Evolutionary conservation across 1,139 yeast species (phyloP).

Genomic region (Geotrichum candidum): DNA sequence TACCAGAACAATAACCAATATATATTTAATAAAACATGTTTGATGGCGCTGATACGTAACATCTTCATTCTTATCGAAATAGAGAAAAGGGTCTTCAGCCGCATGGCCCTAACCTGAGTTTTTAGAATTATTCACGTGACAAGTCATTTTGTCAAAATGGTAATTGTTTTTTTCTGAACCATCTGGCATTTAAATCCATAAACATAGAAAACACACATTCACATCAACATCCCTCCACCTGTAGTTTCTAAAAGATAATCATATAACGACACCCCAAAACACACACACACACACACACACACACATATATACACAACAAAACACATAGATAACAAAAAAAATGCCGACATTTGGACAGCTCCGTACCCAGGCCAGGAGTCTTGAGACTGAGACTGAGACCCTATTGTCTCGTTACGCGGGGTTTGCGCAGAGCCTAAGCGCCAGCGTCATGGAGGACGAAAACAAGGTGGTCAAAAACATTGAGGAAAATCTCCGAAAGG

Average conservation of each 20-base stretch:
- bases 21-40: too few relatives aligned
- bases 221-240: too few relatives aligned
- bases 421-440: constrained; percentile 47
- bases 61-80: too few relatives aligned
- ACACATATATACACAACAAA: not conserved
- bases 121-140: too few relatives aligned
- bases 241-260: too few relatives aligned
- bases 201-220: too few relatives aligned
- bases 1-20: too few relatives aligned
- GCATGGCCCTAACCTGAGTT: too few relatives aligned
- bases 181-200: too few relatives aligned
- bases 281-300: not conserved
- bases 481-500: constrained; percentile 37
- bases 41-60: too few relatives aligned
- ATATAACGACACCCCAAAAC: not conserved
- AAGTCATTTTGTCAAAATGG: too few relatives aligned
- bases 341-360: constrained; percentile 41
- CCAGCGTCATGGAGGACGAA: constrained; percentile 47
- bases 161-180: too few relatives aligned
- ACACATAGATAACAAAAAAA: not conserved
- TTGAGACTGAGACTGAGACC: constrained; percentile 52
- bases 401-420: constrained; percentile 48
- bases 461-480: constrained; percentile 40
- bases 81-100: not conserved
- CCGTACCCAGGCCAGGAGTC: constrained; percentile 49